These are phyloP conservation scores for Monilinia fructigena DNA, from an alignment of 2,329 filamentous ascomycete species.

Conservation along the genomic window DNA sequence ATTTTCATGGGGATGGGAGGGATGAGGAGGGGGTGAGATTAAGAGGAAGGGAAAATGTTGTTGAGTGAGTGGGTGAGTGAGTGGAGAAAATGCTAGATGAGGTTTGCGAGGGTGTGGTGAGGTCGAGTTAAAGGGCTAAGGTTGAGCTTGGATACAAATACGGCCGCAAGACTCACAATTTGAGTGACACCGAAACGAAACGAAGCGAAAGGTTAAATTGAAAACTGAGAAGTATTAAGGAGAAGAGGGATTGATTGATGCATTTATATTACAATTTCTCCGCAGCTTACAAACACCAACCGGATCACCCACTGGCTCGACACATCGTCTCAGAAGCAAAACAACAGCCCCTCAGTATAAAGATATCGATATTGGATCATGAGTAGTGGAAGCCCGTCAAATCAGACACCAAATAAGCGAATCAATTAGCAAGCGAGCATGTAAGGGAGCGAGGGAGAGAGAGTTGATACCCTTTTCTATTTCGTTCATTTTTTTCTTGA, in stretches of 20 bases:
- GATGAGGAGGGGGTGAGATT: neutral
- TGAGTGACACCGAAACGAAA: neutral
- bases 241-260: neutral
- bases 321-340: neutral
- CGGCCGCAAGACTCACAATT: neutral
- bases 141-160: neutral
- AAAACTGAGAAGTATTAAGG: neutral
- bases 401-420: neutral
- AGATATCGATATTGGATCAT: neutral
- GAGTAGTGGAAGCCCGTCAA: neutral
- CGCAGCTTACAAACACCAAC: neutral
- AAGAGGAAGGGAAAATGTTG: slow-evolving; percentile 15
- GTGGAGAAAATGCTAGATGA: neutral
- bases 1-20: slow-evolving; percentile 4
- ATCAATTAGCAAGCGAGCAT: neutral
- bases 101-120: neutral
- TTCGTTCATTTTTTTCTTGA: neutral
- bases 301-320: neutral
- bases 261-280: neutral
- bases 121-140: neutral
- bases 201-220: neutral
- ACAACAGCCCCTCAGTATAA: neutral
- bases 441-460: neutral
- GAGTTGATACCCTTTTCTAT: slow-evolving; percentile 6
- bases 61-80: neutral